Conservation (phyloP, 352 stramenopile genomes). For the Phytophthora meadii region DNA sequence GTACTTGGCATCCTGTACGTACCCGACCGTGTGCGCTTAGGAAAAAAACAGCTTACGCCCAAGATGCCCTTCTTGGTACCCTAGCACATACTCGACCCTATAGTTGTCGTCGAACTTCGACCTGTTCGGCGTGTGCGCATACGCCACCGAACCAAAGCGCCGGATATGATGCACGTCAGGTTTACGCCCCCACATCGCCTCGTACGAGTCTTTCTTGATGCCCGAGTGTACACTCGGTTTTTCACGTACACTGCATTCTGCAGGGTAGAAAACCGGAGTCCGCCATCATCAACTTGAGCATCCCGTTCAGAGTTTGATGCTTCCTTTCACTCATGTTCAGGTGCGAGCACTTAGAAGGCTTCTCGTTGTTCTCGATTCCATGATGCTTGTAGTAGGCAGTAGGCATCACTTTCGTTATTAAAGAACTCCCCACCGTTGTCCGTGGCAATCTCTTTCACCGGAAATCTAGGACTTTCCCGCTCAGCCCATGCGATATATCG, state of each 20-base stretch:
- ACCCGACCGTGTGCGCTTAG: no score
- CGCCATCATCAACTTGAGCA: not conserved
- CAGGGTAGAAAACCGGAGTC: not conserved
- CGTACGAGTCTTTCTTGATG: not conserved
- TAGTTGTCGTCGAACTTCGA: no score
- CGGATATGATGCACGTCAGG: slow-evolving; percentile 14
- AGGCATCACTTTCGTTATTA: not conserved
- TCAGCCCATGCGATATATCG: not conserved
- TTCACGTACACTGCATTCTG: slow-evolving; percentile 5
- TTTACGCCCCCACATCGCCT: not conserved
- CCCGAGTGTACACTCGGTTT: slow-evolving; percentile 3
- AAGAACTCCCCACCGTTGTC: no score
- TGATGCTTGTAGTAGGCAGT: slow-evolving; percentile 1
- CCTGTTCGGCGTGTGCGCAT: slow-evolving; percentile 1
- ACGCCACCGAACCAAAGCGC: slow-evolving; percentile 4
- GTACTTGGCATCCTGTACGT: no score
- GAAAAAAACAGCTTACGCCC: no score
- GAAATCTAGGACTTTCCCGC: not conserved
- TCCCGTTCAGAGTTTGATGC: not conserved
- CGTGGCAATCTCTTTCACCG: not conserved
- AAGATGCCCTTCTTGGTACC: no score
- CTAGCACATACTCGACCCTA: no score
- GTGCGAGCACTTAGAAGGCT: not conserved
- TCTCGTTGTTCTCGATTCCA: not conserved
- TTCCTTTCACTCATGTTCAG: not conserved